These are phyloP conservation scores for Exophiala bonariae DNA, from an alignment of 2,329 filamentous ascomycete genomes.

Conservation along the genomic window DNA sequence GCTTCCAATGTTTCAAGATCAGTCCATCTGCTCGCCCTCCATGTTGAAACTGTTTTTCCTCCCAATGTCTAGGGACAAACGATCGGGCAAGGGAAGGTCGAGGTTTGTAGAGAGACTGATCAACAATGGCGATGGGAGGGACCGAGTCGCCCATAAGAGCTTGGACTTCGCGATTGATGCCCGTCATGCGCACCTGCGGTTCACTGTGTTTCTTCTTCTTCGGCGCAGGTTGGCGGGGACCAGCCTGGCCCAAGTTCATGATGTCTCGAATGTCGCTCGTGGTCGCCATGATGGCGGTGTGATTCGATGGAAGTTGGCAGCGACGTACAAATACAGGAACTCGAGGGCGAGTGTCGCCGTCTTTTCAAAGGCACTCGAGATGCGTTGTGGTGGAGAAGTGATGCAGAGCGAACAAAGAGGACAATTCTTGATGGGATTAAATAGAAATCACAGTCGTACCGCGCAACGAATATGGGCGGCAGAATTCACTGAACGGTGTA, in stretches of 20 bases:
- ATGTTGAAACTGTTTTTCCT: constrained; percentile 65
- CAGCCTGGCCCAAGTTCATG: constrained; percentile 71
- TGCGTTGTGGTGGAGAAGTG: neutral
- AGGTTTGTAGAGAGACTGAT: constrained; percentile 51
- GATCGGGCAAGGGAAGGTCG: constrained; percentile 26
- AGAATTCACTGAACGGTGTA: no score
- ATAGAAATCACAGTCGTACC: neutral
- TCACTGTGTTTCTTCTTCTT: constrained; percentile 74
- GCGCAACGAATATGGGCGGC: no score
- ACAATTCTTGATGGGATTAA: neutral
- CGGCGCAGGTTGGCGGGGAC: constrained; percentile 54
- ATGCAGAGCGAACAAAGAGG: neutral
- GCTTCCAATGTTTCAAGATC: constrained; percentile 76
- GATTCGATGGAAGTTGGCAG: neutral
- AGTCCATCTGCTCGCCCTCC: constrained; percentile 72
- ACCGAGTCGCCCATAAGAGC: constrained; percentile 52
- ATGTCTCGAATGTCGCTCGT: constrained; percentile 85
- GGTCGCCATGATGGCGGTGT: constrained; percentile 54
- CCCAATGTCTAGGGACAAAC: constrained; percentile 29
- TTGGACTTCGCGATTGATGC: constrained; percentile 52
- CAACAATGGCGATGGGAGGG: constrained; percentile 53
- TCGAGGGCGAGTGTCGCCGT: no score
- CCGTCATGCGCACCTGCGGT: constrained; percentile 42
- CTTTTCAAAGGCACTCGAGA: neutral
- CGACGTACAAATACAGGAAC: neutral